A percentile compares a stretch with the other conserved stretches of the same genome.
Evolutionary conservation across 129 eudicot genomes (phyloP).

Genomic region (Tagetes patula): DNA sequence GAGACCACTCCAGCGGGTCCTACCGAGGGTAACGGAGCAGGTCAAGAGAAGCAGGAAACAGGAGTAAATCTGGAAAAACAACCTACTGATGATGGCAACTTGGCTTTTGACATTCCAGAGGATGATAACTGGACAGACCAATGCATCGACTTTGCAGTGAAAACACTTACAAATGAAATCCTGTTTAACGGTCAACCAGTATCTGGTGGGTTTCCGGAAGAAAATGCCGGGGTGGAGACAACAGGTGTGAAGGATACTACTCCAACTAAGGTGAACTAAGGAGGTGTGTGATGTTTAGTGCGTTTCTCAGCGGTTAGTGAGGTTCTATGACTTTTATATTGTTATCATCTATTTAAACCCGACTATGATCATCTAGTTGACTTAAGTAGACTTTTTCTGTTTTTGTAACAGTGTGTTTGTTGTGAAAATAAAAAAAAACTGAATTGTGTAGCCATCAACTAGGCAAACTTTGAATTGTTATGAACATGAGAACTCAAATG

Average conservation of each 20-base stretch:
- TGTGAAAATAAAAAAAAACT: constrained; percentile 19
- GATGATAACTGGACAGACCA: constrained; percentile 65
- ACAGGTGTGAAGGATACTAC: constrained; percentile 27
- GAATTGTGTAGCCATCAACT: constrained; percentile 12
- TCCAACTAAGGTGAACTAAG: constrained; percentile 28
- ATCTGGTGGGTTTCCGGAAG: constrained; percentile 26
- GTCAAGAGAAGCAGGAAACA: constrained; percentile 33
- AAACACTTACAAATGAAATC: constrained; percentile 67
- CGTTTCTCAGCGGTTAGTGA: neutral
- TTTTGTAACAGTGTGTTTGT: neutral
- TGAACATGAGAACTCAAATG: neutral
- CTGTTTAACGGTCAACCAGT: constrained; percentile 40
- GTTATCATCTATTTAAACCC: constrained; percentile 7
- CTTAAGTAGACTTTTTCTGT: constrained; percentile 23
- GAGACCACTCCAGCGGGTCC: constrained; percentile 28
- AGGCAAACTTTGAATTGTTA: constrained; percentile 5
- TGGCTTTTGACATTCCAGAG: constrained; percentile 40
- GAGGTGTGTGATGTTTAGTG: constrained; percentile 7
- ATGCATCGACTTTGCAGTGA: constrained; percentile 73
- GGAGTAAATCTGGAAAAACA: constrained; percentile 35
- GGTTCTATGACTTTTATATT: constrained; percentile 10
- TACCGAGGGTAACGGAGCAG: constrained; percentile 12
- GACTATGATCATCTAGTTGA: constrained; percentile 15
- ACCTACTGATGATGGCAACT: constrained; percentile 29
- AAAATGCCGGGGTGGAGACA: constrained; percentile 29